Conservation (phyloP, 257 asterid genomes). For the Jaltomata sinuosa region DNA sequence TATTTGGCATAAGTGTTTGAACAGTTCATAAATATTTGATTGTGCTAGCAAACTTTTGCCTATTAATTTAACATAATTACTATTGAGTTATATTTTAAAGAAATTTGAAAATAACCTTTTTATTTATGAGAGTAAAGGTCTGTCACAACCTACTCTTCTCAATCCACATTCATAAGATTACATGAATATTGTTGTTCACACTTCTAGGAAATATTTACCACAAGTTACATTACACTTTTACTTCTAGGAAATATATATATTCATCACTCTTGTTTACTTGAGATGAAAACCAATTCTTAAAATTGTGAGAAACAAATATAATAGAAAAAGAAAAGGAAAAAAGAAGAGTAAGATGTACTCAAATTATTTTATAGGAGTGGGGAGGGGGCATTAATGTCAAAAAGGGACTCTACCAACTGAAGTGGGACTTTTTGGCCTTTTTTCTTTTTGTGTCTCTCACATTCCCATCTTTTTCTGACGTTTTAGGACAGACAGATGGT, state of each 20-base stretch:
- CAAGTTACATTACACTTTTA: not conserved
- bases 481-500: constrained; percentile 8
- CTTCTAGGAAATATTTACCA: not conserved
- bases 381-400: not conserved
- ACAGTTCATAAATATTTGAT: not conserved
- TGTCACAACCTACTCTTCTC: not conserved
- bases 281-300: not conserved
- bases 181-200: not conserved
- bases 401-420: constrained; percentile 1
- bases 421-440: constrained; percentile 1
- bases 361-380: not conserved
- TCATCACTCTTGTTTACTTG: too few relatives aligned
- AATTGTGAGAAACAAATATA: not conserved
- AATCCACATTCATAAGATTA: not conserved
- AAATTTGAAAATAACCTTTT: not conserved
- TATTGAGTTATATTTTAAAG: not conserved
- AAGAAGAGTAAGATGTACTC: not conserved
- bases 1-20: not conserved
- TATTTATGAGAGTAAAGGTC: too few relatives aligned
- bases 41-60: not conserved
- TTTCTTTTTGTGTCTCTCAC: constrained; percentile 5
- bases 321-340: not conserved
- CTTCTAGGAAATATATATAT: not conserved
- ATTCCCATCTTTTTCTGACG: constrained; percentile 5
- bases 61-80: not conserved